Evolutionary conservation across 148 eudicot genomes (phyloP).

Genomic region (Agrostemma githago): DNA sequence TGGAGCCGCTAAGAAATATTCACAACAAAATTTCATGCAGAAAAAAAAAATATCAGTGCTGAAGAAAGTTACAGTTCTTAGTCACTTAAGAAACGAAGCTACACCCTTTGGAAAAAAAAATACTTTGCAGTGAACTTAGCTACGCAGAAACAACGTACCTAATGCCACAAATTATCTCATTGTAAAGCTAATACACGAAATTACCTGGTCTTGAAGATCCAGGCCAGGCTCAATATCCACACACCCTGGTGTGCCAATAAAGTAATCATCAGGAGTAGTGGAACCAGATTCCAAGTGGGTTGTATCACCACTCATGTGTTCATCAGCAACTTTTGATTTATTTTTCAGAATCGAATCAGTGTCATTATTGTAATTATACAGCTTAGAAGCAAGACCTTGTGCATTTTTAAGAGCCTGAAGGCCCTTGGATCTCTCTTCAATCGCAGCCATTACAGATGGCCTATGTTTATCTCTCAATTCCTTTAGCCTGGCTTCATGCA

Average conservation of each 20-base stretch:
- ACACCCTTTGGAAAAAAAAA: neutral
- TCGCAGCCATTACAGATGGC: slow-evolving; percentile 58
- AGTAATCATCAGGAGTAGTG: slow-evolving; percentile 45
- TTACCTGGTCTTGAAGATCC: slow-evolving; percentile 93
- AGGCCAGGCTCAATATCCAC: slow-evolving; percentile 54
- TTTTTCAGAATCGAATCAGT: slow-evolving; percentile 39
- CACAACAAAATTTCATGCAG: too few species aligned
- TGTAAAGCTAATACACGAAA: neutral
- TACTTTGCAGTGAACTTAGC: neutral
- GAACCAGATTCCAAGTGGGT: slow-evolving; percentile 43
- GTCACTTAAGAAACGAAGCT: slow-evolving; percentile 6
- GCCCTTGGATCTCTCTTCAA: slow-evolving; percentile 86
- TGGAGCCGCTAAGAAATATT: neutral
- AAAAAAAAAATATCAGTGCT: neutral
- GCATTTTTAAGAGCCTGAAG: slow-evolving; percentile 64
- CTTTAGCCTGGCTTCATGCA: slow-evolving; percentile 61
- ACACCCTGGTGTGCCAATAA: slow-evolving; percentile 37
- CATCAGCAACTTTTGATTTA: slow-evolving; percentile 41
- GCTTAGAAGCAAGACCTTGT: slow-evolving; percentile 67
- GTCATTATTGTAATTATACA: slow-evolving; percentile 60
- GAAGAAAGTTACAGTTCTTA: neutral
- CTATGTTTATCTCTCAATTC: slow-evolving; percentile 77
- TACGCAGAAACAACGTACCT: neutral
- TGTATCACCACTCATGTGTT: slow-evolving; percentile 45
- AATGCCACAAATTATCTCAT: neutral